phyloP scores from a whole-genome alignment of 2,329 filamentous ascomycete genomes.

The Penicillium expansum region DNA sequence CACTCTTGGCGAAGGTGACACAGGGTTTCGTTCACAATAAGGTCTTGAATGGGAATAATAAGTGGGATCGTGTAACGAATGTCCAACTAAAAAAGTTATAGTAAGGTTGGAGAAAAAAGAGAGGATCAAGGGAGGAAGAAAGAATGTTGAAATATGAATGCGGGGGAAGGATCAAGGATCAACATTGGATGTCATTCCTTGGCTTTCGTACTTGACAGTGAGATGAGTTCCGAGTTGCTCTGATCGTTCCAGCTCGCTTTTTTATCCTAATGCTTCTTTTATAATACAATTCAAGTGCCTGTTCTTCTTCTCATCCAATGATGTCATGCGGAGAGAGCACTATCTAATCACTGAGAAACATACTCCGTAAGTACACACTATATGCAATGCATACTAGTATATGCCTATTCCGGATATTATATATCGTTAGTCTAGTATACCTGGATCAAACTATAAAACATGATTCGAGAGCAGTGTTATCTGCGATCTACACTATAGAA shows the following conservation, averaged over 20 bases:
- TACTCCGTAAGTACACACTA: too few species aligned
- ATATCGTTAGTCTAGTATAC: neutral
- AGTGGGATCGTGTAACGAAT: constrained; percentile 5
- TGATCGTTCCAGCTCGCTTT: neutral
- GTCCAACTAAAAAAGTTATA: neutral
- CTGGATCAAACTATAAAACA: too few species aligned
- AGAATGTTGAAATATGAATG: constrained; percentile 11
- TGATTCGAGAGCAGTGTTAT: neutral
- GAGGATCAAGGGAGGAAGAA: neutral
- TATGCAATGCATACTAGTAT: too few species aligned
- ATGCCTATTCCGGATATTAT: neutral
- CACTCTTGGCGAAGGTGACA: neutral
- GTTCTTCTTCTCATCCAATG: constrained; percentile 16
- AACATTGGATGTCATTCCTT: constrained; percentile 4
- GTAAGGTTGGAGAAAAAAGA: neutral
- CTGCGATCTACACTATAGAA: neutral
- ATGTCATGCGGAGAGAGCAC: constrained; percentile 27
- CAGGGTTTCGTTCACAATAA: neutral
- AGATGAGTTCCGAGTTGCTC: neutral
- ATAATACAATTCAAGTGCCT: neutral
- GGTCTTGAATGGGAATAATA: neutral
- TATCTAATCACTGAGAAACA: too few species aligned
- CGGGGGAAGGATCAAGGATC: constrained; percentile 16
- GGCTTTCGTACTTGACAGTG: neutral
- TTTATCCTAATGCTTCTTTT: neutral